A percentile compares a stretch with the other conserved stretches of the same genome.
phyloP scores from a whole-genome alignment of 306 rosid species.

The Fragaria ananassa region DNA sequence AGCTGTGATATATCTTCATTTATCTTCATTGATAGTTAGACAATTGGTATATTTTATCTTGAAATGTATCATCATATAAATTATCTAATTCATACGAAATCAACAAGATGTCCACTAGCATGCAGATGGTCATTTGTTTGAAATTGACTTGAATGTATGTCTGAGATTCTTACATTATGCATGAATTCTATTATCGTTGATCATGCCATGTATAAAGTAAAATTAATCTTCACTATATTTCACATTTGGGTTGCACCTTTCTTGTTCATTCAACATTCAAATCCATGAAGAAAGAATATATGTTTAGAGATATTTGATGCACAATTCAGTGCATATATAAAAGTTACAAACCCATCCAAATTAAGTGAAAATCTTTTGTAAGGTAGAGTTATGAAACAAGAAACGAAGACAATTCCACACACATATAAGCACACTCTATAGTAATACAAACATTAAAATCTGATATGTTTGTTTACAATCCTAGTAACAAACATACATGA shows the following conservation, averaged over 20 bases:
- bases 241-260: not conserved
- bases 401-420: not conserved
- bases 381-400: not conserved
- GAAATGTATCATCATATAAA: not conserved
- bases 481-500: not conserved
- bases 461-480: not conserved
- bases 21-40: not conserved
- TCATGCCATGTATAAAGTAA: not conserved
- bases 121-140: not conserved
- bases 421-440: not conserved
- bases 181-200: not conserved
- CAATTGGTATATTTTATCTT: not conserved
- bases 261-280: not conserved
- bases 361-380: not conserved
- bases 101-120: not conserved
- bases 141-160: not conserved
- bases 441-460: not conserved
- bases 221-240: not conserved
- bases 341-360: not conserved
- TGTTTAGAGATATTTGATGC: not conserved
- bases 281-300: not conserved
- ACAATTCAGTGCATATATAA: not conserved
- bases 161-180: not conserved
- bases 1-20: not conserved
- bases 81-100: not conserved